phyloP scores from a whole-genome alignment of 352 stramenopile genomes.

The Phytopythium mirpurense region DNA sequence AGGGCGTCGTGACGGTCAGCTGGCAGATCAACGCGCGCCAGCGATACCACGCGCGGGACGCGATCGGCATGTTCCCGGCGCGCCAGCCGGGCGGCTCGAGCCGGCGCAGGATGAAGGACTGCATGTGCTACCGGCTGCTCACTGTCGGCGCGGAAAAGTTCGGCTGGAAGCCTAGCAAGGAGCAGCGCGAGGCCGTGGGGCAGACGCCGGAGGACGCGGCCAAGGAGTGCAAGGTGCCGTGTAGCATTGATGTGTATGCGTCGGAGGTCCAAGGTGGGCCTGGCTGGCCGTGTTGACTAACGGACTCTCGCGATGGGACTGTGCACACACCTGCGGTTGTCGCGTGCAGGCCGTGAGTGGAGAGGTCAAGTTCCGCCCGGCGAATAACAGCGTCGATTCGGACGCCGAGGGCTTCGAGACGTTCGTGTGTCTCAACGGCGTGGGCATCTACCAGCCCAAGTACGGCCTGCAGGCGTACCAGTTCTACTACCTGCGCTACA shows the following conservation, averaged over 20 bases:
- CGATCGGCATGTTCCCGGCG: conserved; percentile 54
- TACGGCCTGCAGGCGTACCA: conserved; percentile 55
- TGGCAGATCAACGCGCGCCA: conserved; percentile 50
- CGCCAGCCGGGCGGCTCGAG: conserved; percentile 21
- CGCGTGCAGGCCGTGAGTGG: conserved; percentile 35
- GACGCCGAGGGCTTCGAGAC: conserved; percentile 19
- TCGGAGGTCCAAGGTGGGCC: no score
- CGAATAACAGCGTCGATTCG: conserved; percentile 26
- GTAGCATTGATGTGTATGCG: no score
- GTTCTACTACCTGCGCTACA: conserved; percentile 49
- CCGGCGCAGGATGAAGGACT: conserved; percentile 41
- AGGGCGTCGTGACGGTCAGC: conserved; percentile 53
- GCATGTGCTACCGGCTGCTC: conserved; percentile 50
- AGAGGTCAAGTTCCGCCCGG: conserved; percentile 46
- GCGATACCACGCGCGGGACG: conserved; percentile 48
- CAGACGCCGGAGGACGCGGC: neutral
- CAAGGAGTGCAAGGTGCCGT: conserved; percentile 10
- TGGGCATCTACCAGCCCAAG: conserved; percentile 57
- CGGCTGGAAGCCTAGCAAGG: conserved; percentile 32
- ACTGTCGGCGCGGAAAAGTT: conserved; percentile 34
- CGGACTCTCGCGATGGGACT: no score
- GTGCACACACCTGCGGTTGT: no score
- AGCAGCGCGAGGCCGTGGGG: conserved; percentile 7
- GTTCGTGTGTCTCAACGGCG: conserved; percentile 47
- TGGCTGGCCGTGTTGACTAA: no score